Evolutionary conservation across 169 alveolate genomes (phyloP).

Genomic region (Eimeria maxima): DNA sequence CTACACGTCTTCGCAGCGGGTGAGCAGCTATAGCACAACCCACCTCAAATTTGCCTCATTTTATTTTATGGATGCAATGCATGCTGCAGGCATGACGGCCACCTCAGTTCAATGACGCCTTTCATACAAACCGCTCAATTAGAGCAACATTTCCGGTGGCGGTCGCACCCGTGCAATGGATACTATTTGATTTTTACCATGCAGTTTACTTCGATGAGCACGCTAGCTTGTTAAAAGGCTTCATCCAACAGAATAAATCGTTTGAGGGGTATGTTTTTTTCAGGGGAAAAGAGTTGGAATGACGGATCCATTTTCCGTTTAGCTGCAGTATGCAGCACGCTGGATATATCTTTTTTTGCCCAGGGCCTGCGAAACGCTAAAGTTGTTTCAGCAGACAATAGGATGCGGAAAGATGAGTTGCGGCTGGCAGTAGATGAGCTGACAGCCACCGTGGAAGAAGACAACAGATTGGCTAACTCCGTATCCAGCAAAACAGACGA

Average conservation of each 20-base stretch:
- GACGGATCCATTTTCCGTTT: conserved; percentile 21
- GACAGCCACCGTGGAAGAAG: background rate
- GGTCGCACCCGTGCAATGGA: background rate
- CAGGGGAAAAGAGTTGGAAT: conserved; percentile 23
- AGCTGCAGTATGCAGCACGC: conserved; percentile 44
- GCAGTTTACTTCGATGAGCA: background rate
- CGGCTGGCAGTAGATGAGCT: background rate
- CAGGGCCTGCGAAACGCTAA: background rate
- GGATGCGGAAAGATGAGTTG: background rate
- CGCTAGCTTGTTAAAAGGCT: background rate
- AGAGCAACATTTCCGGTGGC: background rate
- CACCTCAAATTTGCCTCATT: background rate
- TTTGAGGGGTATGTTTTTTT: background rate
- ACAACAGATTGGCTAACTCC: background rate
- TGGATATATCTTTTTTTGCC: background rate
- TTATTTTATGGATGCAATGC: background rate
- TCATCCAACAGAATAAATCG: too few relatives aligned
- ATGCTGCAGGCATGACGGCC: background rate
- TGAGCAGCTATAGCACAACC: background rate
- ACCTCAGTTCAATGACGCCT: too few relatives aligned
- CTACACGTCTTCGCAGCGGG: conserved; percentile 48
- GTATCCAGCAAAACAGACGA: background rate
- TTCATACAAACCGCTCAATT: background rate
- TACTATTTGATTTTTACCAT: background rate
- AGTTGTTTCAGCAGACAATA: conserved; percentile 5